A percentile compares a stretch with the other conserved stretches of the same genome.
These are phyloP conservation scores for Periconia sp. DNA, from an alignment of 2,329 filamentous ascomycete species.

Conservation along the genomic window DNA sequence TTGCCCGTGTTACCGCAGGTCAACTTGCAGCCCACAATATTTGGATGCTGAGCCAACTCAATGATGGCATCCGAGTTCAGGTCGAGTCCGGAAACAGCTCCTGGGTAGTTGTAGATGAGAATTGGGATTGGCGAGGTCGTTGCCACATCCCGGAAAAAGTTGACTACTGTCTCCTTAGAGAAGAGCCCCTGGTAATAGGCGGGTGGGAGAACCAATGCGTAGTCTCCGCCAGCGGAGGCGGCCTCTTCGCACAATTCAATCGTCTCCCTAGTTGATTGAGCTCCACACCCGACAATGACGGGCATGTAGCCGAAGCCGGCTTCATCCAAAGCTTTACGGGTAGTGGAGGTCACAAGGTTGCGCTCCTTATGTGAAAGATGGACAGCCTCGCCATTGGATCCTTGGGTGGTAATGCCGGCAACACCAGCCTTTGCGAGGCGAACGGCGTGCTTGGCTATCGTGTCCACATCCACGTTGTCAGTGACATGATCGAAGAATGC, in stretches of 20 bases:
- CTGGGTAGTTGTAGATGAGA: conserved; percentile 74
- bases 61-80: conserved; percentile 68
- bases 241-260: conserved; percentile 74
- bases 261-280: conserved; percentile 75
- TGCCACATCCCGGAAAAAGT: conserved; percentile 71
- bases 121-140: conserved; percentile 67
- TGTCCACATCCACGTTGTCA: conserved; percentile 50
- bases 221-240: conserved; percentile 72
- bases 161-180: conserved; percentile 62
- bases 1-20: conserved; percentile 76
- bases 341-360: conserved; percentile 70
- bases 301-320: conserved; percentile 71
- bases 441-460: conserved; percentile 58
- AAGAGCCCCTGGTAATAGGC: conserved; percentile 76
- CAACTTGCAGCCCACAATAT: conserved; percentile 72
- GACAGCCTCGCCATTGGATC: conserved; percentile 83
- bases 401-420: conserved; percentile 76
- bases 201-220: conserved; percentile 76
- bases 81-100: conserved; percentile 68
- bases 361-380: conserved; percentile 76
- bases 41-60: conserved; percentile 64
- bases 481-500: conserved; percentile 51
- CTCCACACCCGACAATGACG: conserved; percentile 77
- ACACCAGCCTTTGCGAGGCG: conserved; percentile 76
- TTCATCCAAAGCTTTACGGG: conserved; percentile 71